Conservation (phyloP, 768 basidiomycete genomes). For the Lepiota venenata region DNA sequence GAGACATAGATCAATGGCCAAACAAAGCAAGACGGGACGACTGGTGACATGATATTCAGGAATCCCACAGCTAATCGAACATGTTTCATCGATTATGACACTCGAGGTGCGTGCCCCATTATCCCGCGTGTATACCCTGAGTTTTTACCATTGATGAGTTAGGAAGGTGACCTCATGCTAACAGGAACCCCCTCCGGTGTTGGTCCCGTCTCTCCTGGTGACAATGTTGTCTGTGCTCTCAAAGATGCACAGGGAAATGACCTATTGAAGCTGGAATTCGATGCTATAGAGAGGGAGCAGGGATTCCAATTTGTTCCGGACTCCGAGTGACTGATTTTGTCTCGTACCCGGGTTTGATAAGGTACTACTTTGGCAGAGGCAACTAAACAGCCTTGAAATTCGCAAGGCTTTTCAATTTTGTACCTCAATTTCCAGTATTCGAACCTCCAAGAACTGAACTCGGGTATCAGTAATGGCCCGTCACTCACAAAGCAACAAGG, state of each 20-base stretch:
- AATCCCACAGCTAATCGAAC: constrained; percentile 87
- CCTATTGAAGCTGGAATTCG: constrained; percentile 63
- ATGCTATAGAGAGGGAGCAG: constrained; percentile 60
- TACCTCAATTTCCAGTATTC: too few species aligned
- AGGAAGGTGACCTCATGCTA: constrained; percentile 91
- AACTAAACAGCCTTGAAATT: too few species aligned
- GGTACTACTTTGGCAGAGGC: too few species aligned
- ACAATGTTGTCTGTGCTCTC: constrained; percentile 74
- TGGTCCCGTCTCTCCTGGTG: constrained; percentile 71
- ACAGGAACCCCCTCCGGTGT: constrained; percentile 94
- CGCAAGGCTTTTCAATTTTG: too few species aligned
- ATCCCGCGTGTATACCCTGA: neutral
- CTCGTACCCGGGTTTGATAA: neutral
- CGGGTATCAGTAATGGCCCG: too few species aligned
- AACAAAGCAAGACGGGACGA: constrained; percentile 81
- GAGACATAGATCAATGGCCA: constrained; percentile 71
- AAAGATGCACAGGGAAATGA: constrained; percentile 50
- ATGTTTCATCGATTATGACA: constrained; percentile 94
- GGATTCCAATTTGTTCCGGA: constrained; percentile 43
- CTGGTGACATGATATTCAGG: constrained; percentile 88
- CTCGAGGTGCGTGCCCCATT: constrained; percentile 66
- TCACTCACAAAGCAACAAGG: too few species aligned
- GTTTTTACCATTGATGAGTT: constrained; percentile 1
- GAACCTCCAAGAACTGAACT: too few species aligned
- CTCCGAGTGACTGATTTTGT: neutral